Evolutionary conservation across 129 eudicot species (phyloP).

Genomic region (Oenanthe sinensis): DNA sequence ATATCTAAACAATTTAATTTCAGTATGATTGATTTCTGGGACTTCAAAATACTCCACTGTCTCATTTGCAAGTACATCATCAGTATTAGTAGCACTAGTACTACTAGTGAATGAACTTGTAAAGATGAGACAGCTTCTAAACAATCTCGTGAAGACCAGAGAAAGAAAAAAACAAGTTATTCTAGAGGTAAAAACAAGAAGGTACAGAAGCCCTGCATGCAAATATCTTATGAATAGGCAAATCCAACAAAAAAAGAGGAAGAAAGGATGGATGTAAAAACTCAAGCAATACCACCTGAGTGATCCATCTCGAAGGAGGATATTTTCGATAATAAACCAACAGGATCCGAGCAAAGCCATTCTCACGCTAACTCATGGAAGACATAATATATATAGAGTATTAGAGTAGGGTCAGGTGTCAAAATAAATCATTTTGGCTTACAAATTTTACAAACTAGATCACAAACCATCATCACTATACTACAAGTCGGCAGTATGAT

Average conservation of each 20-base stretch:
- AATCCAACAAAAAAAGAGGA: constrained; percentile 42
- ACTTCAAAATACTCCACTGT: neutral
- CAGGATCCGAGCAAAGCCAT: constrained; percentile 56
- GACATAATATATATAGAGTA: neutral
- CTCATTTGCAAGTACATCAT: constrained; percentile 20
- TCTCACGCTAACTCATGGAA: neutral
- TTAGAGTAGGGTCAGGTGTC: neutral
- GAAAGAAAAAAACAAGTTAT: constrained; percentile 5
- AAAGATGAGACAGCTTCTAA: constrained; percentile 10
- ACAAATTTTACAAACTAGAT: no score
- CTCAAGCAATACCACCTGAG: constrained; percentile 44
- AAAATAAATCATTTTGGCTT: neutral
- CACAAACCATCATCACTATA: no score
- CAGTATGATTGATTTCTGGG: neutral
- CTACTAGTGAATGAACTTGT: constrained; percentile 7
- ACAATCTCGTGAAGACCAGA: constrained; percentile 7
- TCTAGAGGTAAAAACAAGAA: constrained; percentile 12
- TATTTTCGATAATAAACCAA: constrained; percentile 48
- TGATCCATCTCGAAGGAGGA: constrained; percentile 48
- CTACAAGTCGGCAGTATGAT: neutral
- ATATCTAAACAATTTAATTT: neutral
- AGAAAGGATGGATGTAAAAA: constrained; percentile 44
- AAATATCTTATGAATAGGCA: constrained; percentile 43
- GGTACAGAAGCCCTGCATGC: constrained; percentile 21
- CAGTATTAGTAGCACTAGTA: neutral